Conservation (phyloP, 345 rosid species). For the Aethionema arabicum region DNA sequence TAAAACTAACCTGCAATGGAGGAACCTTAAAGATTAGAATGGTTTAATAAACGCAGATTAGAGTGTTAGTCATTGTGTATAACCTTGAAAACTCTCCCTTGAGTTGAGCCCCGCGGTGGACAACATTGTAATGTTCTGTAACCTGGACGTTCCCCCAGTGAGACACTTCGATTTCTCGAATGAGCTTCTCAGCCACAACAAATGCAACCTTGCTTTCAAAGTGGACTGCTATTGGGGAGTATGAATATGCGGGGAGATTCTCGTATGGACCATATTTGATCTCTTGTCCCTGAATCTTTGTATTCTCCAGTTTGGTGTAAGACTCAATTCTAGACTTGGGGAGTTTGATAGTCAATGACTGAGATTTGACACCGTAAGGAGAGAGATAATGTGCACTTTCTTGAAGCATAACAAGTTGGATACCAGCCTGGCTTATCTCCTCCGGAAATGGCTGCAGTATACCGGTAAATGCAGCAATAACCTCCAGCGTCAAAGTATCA, state of each 20-base stretch:
- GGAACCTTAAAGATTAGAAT: conserved; percentile 7
- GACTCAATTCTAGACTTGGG: conserved; percentile 78
- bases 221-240: conserved; percentile 69
- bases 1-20: conserved; percentile 49
- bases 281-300: conserved; percentile 66
- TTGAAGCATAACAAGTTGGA: conserved; percentile 80
- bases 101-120: conserved; percentile 78
- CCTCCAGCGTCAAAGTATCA: conserved; percentile 60
- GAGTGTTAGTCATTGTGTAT: not conserved
- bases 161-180: conserved; percentile 88
- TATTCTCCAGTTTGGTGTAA: conserved; percentile 67
- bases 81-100: conserved; percentile 96
- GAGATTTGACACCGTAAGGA: conserved; percentile 69
- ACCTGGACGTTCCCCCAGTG: conserved; percentile 96
- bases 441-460: conserved; percentile 76
- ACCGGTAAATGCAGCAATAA: conserved; percentile 60
- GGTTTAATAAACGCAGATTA: not conserved
- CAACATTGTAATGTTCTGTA: conserved; percentile 74
- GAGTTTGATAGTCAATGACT: conserved; percentile 67
- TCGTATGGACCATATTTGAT: conserved; percentile 89
- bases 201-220: conserved; percentile 87
- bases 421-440: conserved; percentile 78
- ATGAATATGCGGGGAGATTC: conserved; percentile 62
- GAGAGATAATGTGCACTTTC: conserved; percentile 77
- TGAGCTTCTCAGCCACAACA: conserved; percentile 72